Conservation (phyloP, 768 basidiomycete genomes). For the Mycena galericulata region DNA sequence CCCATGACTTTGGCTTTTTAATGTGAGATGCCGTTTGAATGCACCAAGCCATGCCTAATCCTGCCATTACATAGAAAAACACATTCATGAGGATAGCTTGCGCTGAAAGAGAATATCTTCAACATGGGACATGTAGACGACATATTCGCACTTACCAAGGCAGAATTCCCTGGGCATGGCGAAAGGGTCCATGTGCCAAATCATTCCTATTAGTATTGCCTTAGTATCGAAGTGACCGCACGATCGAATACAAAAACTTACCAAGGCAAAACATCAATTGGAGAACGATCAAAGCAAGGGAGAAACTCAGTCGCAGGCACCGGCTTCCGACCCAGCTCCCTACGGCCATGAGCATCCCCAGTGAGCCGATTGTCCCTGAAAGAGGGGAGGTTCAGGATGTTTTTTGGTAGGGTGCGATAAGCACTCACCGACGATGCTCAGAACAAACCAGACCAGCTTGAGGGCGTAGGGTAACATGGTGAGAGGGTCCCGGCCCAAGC, state of each 20-base stretch:
- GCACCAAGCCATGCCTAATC: conserved; percentile 7
- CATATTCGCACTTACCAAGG: conserved; percentile 3
- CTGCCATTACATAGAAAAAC: not conserved
- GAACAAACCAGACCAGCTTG: conserved; percentile 29
- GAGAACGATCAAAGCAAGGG: conserved; percentile 9
- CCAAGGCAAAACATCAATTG: conserved; percentile 32
- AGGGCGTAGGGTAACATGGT: conserved; percentile 31
- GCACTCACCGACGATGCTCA: conserved; percentile 6
- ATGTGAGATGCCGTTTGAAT: conserved; percentile 11
- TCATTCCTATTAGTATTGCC: conserved; percentile 24
- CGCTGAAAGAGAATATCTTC: no score
- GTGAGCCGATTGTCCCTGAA: conserved; percentile 20
- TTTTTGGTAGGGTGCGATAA: not conserved
- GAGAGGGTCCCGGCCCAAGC: conserved; percentile 15
- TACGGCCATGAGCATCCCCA: conserved; percentile 7
- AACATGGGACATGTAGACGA: not conserved
- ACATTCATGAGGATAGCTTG: conserved; percentile 20
- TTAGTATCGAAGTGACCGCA: not conserved
- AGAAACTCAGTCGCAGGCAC: conserved; percentile 2
- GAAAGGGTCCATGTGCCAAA: conserved; percentile 34
- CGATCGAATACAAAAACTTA: not conserved
- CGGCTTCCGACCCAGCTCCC: not conserved
- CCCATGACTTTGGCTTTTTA: conserved; percentile 23
- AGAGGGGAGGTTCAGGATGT: not conserved
- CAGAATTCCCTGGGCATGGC: conserved; percentile 31